A percentile compares a stretch with the other conserved stretches of the same genome.
Conservation (phyloP, 2,329 filamentous ascomycete species). For the Apiospora saccharicola region DNA sequence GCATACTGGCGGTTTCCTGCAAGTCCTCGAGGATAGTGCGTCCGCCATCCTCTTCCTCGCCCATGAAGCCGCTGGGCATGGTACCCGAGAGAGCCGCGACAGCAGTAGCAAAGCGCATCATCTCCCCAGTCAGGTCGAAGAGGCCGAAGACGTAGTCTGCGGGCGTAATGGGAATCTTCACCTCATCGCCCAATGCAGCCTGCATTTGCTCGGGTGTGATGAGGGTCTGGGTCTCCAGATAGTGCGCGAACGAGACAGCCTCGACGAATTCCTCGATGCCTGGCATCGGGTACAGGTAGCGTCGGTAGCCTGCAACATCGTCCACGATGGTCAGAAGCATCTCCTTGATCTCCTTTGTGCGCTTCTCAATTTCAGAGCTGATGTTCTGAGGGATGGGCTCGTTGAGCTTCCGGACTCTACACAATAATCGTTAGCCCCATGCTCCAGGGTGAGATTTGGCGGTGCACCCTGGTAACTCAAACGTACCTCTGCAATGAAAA, state of each 20-base stretch:
- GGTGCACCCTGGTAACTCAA: slow-evolving; percentile 19
- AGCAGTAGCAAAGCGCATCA: slow-evolving; percentile 96
- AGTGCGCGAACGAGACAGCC: slow-evolving; percentile 87
- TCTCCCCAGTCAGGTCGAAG: slow-evolving; percentile 92
- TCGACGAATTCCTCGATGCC: slow-evolving; percentile 96
- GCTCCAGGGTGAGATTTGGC: slow-evolving; percentile 5
- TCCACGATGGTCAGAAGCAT: slow-evolving; percentile 72
- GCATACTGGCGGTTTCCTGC: slow-evolving; percentile 75
- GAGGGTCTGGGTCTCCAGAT: slow-evolving; percentile 79
- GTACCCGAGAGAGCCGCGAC: slow-evolving; percentile 78
- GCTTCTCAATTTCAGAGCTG: slow-evolving; percentile 72
- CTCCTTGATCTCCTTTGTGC: slow-evolving; percentile 73
- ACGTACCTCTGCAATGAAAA: slow-evolving; percentile 81
- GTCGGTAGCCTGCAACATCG: slow-evolving; percentile 81
- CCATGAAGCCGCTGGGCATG: slow-evolving; percentile 48
- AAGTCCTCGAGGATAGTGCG: slow-evolving; percentile 81
- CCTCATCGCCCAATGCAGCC: slow-evolving; percentile 49
- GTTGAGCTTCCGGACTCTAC: slow-evolving; percentile 69
- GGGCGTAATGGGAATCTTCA: slow-evolving; percentile 70
- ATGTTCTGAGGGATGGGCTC: slow-evolving; percentile 72
- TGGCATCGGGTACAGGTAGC: slow-evolving; percentile 85
- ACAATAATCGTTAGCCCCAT: background rate
- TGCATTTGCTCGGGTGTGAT: slow-evolving; percentile 72
- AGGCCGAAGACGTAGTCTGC: slow-evolving; percentile 91
- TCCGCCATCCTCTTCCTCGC: slow-evolving; percentile 42